Evolutionary conservation across 495 filamentous ascomycete genomes (phyloP), one percentile per base, ranked within the genome.

Genomic region (Neurospora sublineolata): DNA sequence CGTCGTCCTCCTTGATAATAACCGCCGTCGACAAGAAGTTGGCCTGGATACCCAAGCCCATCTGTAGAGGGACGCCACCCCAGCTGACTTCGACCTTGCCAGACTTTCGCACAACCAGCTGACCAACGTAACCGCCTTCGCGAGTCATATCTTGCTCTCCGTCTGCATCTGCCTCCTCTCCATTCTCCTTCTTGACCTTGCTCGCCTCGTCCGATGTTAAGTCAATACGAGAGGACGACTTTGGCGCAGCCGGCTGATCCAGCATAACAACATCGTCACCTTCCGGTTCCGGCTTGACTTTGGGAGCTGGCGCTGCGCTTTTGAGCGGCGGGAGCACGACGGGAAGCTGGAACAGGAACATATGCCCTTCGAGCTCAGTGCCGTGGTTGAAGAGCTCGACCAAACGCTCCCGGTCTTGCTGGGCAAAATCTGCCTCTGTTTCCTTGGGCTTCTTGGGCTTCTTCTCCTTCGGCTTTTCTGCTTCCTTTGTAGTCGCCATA

Each of bases 331-430:
- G 88, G 0, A 90, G 79, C 18, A 87, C 81, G 14, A 86, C 85
- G 23, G 89, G 89, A 71, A 91, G 83, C 77, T 91, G 89, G 79
- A 91, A 90, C 68, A 90, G 82, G 70, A 89, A 90, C 71, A 89
- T 78, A 67, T 85, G 83, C 33, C 86, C 85, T 37, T 85, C 85
- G 37, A 77, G 75, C 20, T 75, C 74, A 9, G 75, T 75, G 37
- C 70, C 74, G 36, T 73, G 42, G 69, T 74, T 79, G 71, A 83
- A 80, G 40, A 75, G 75, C 9, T 73, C 73, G 41, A 83, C 67
- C 67, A 82, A 75, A 60, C 73, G 74, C 69, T 79, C 74, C 37
- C 82, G 71, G 30, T 82, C 80, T 8, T 75, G 39, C 5, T 75
- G 58, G 3, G 77, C 72, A 30, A 80, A 70, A 23, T 80, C 74